A percentile compares a stretch with the other conserved stretches of the same genome.
Conservation (phyloP, 2,329 filamentous ascomycete species). For the Stylonectria norvegica region DNA sequence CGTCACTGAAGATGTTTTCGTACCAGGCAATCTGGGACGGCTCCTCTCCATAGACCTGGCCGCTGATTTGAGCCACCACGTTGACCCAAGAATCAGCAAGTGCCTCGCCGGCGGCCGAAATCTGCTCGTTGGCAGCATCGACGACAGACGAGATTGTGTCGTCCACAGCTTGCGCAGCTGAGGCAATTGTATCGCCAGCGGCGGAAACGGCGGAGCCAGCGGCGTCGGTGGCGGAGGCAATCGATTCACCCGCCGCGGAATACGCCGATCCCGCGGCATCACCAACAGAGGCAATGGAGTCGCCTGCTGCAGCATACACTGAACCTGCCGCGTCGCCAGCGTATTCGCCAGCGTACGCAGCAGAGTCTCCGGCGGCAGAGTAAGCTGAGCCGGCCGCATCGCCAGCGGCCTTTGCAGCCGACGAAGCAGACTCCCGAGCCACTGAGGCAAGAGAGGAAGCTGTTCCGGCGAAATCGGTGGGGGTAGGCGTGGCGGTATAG, state of each 20-base stretch:
- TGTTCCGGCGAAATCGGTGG: conserved; percentile 49
- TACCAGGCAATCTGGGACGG: conserved; percentile 59
- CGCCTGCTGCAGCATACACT: conserved; percentile 46
- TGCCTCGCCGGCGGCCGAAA: conserved; percentile 35
- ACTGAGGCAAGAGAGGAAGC: conserved; percentile 50
- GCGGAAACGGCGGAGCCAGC: conserved; percentile 36
- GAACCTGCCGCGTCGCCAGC: conserved; percentile 50
- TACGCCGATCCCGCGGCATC: conserved; percentile 47
- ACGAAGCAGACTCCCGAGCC: conserved; percentile 44
- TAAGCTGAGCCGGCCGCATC: conserved; percentile 47
- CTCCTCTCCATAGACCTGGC: conserved; percentile 65
- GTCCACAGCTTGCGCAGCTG: conserved; percentile 37
- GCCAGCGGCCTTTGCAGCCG: conserved; percentile 45
- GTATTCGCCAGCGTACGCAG: conserved; percentile 41
- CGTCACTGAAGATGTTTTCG: conserved; percentile 43
- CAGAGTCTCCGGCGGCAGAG: conserved; percentile 42
- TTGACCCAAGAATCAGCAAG: conserved; percentile 40
- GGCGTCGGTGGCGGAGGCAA: conserved; percentile 45
- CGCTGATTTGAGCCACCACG: conserved; percentile 60
- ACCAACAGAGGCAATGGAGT: conserved; percentile 44
- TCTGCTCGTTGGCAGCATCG: conserved; percentile 44
- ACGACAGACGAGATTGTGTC: conserved; percentile 39
- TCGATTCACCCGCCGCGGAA: conserved; percentile 43
- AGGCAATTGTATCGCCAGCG: conserved; percentile 43
- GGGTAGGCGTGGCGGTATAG: conserved; percentile 56